A percentile compares a stretch with the other conserved stretches of the same genome.
Conservation (phyloP, 257 asterid genomes). For the Verbena officinalis region DNA sequence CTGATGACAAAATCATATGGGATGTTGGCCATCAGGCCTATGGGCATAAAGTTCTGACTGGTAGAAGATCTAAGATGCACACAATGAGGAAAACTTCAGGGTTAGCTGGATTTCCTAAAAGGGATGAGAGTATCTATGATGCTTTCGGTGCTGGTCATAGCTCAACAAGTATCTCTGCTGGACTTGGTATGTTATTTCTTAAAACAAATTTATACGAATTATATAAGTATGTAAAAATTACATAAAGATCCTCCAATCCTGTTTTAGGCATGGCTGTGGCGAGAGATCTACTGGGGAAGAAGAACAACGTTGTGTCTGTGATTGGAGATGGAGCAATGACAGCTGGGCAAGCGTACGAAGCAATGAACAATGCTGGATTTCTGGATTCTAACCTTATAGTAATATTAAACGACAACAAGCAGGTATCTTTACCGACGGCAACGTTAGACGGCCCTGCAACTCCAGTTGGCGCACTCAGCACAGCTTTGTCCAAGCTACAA, state of each 20-base stretch:
- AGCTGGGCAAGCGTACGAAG: slow-evolving; percentile 90
- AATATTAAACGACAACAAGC: slow-evolving; percentile 68
- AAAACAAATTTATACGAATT: too few species aligned
- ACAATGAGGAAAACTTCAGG: slow-evolving; percentile 69
- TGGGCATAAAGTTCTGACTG: slow-evolving; percentile 77
- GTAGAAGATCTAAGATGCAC: slow-evolving; percentile 77
- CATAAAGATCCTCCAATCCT: too few species aligned
- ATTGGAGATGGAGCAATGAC: slow-evolving; percentile 88
- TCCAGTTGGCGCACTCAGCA: slow-evolving; percentile 76
- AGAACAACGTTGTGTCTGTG: slow-evolving; percentile 63
- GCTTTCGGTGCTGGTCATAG: slow-evolving; percentile 88
- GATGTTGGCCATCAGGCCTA: slow-evolving; percentile 94
- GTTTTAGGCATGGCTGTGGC: slow-evolving; percentile 90
- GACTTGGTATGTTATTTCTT: slow-evolving; percentile 51
- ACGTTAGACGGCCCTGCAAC: slow-evolving; percentile 77
- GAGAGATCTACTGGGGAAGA: slow-evolving; percentile 69
- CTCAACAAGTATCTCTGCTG: slow-evolving; percentile 88
- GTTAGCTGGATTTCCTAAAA: slow-evolving; percentile 71
- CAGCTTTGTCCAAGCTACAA: slow-evolving; percentile 69
- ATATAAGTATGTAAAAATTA: too few species aligned
- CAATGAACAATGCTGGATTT: slow-evolving; percentile 83
- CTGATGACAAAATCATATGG: slow-evolving; percentile 82
- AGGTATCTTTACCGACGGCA: slow-evolving; percentile 77
- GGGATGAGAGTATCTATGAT: slow-evolving; percentile 79
- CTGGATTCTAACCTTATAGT: slow-evolving; percentile 71